Base-by-base conservation (phyloP, 805 yeast species). In the Candida tallmaniae region DNA sequence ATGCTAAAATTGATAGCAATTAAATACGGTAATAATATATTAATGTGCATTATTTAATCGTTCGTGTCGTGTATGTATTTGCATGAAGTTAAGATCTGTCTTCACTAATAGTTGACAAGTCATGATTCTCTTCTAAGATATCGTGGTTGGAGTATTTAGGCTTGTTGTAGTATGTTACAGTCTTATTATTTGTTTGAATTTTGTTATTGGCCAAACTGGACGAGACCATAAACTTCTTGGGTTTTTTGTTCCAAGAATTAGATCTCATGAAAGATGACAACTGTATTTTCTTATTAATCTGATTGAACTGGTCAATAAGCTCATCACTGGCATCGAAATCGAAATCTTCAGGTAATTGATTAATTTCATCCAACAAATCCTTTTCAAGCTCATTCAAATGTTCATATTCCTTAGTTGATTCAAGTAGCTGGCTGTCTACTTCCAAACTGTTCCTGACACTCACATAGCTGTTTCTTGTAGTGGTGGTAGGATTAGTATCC, bases 191-290 rank as follows among this genome's bases (percentile, higher is more conserved):
- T 2, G 68, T 59, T 35, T 63, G 61, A 13, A 66, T 63, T 36
- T 60, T 64, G 23, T 20, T 23, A 27, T 15, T 25, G 12, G n/a
- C 7, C 4, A 29, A 12, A n/a, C 27, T 25, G 22, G 20, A 5
- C 21, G 18, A 57, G 58, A 29, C 45, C 27, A 14, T 51, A 35
- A n/a, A 48, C 39, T 38, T 55, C 56, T 32, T 39, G 3, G 73
- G 71, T 35, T 48, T 58, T 29, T 62, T 60, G 36, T 54, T 63
- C 47, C 55, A 65, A 2, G 71, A 65, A 39, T 61, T 63, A 2
- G 70, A 62, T 22, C 66, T 41, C 34, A 38, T 35, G 18, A 38
- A 47, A 46, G 42, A 58, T 56, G 10, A 40, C 34, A 26, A 29
- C 20, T 31, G 40, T 8, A 14, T 34, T 11, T 6, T 23, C 12